These are phyloP conservation scores for Nigrospora oryzae DNA, from an alignment of 2,329 filamentous ascomycete species.

Conservation along the genomic window DNA sequence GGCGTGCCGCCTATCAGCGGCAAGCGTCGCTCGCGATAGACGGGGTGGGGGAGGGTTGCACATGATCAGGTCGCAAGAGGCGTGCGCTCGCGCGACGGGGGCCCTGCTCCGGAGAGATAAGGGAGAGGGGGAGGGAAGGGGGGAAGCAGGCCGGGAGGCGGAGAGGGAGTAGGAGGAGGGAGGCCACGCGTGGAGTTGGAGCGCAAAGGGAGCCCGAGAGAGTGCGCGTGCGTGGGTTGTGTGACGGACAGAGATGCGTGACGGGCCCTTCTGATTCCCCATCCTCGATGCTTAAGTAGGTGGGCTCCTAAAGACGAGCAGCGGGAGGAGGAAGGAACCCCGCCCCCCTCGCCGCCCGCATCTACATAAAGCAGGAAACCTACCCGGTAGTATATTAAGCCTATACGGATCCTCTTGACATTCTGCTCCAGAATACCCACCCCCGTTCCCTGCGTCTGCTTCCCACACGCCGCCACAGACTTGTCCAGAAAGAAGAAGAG, in stretches of 20 bases:
- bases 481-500: too few species aligned
- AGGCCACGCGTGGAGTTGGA: neutral
- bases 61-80: too few species aligned
- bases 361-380: neutral
- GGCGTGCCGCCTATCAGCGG: too few species aligned
- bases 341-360: neutral
- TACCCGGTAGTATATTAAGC: neutral
- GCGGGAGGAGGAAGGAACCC: neutral
- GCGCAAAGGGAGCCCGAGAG: neutral
- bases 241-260: too few species aligned
- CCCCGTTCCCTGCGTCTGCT: conserved; percentile 14
- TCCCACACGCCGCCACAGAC: neutral
- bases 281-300: too few species aligned
- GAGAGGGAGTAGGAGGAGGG: neutral
- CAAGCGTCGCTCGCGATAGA: too few species aligned
- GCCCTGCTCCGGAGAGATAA: neutral
- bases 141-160: neutral
- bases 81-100: too few species aligned
- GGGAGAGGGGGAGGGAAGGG: neutral
- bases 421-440: too few species aligned
- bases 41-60: too few species aligned
- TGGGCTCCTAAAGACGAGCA: neutral
- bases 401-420: neutral
- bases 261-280: too few species aligned
- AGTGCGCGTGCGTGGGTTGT: too few species aligned